Evolutionary conservation across 805 yeast species (phyloP).

Genomic region (Saturnispora mendoncae): DNA sequence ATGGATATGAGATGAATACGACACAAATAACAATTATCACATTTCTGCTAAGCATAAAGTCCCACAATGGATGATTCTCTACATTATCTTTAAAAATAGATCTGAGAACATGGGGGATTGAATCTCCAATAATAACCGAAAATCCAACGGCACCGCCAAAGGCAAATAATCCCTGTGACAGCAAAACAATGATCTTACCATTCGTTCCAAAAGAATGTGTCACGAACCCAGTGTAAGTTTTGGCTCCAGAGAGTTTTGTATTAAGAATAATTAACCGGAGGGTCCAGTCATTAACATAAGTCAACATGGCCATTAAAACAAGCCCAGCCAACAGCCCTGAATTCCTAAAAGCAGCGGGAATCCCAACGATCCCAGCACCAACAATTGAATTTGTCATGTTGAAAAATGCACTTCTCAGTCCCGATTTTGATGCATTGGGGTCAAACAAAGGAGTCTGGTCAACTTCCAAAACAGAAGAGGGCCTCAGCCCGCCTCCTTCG

Average conservation of each 20-base stretch:
- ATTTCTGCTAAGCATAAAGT: slow-evolving; percentile 55
- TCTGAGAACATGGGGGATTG: slow-evolving; percentile 80
- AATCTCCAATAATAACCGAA: slow-evolving; percentile 90
- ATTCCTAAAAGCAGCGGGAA: slow-evolving; percentile 78
- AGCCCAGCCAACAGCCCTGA: slow-evolving; percentile 74
- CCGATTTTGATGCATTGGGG: slow-evolving; percentile 27
- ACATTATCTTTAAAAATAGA: slow-evolving; percentile 47
- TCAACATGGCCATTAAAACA: slow-evolving; percentile 47
- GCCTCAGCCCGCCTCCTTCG: background rate
- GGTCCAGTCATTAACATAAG: slow-evolving; percentile 84
- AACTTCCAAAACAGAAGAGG: too few species aligned
- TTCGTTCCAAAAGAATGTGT: slow-evolving; percentile 63
- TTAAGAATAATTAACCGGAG: slow-evolving; percentile 68
- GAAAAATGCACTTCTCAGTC: slow-evolving; percentile 84
- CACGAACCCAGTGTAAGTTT: slow-evolving; percentile 80
- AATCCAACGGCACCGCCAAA: slow-evolving; percentile 93
- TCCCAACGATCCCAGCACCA: slow-evolving; percentile 95
- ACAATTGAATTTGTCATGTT: slow-evolving; percentile 93
- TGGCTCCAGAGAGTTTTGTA: slow-evolving; percentile 65
- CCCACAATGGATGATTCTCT: slow-evolving; percentile 31
- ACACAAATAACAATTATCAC: slow-evolving; percentile 65
- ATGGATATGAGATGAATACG: slow-evolving; percentile 67
- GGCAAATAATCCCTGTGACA: slow-evolving; percentile 83
- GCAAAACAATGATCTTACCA: slow-evolving; percentile 59
- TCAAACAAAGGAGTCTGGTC: background rate